These are phyloP conservation scores for Microsporum audouinii DNA, from an alignment of 2,329 filamentous ascomycete genomes.

Conservation along the genomic window DNA sequence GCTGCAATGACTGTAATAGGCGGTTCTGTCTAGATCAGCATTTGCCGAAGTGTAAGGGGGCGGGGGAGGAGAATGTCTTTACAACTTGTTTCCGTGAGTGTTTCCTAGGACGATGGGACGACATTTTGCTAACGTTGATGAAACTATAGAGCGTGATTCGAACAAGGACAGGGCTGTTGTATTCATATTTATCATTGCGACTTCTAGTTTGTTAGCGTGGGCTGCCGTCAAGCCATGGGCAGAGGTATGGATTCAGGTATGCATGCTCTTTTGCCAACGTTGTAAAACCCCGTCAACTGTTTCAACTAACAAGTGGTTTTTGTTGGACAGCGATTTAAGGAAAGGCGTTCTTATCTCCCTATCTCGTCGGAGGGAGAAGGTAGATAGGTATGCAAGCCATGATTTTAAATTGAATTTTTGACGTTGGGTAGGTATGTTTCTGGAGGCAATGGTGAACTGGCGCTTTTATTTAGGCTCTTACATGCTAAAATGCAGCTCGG, in stretches of 20 bases:
- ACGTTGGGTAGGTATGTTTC: slow-evolving; percentile 1
- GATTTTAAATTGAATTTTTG: neutral
- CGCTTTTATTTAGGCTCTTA: neutral
- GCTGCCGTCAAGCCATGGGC: slow-evolving; percentile 50
- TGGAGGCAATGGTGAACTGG: neutral
- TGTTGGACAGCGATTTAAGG: neutral
- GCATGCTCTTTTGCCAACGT: slow-evolving; percentile 8
- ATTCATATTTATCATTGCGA: slow-evolving; percentile 54
- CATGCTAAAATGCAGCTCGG: neutral
- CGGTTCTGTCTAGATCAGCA: slow-evolving; percentile 55
- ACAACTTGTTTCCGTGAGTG: slow-evolving; percentile 54
- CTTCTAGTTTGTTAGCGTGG: slow-evolving; percentile 49
- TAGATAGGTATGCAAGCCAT: neutral
- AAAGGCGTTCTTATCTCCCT: slow-evolving; percentile 1
- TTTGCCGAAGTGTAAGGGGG: slow-evolving; percentile 49
- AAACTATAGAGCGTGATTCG: slow-evolving; percentile 48
- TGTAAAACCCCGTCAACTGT: neutral
- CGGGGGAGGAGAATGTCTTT: slow-evolving; percentile 52
- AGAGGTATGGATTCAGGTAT: slow-evolving; percentile 44
- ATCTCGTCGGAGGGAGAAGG: neutral
- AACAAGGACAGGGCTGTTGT: slow-evolving; percentile 56
- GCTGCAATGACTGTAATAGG: slow-evolving; percentile 56
- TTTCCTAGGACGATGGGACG: neutral
- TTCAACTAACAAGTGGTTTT: neutral
- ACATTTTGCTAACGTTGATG: neutral